These are phyloP conservation scores for Byssoonygena ceratinophila DNA, from an alignment of 2,329 filamentous ascomycete genomes.

Conservation along the genomic window DNA sequence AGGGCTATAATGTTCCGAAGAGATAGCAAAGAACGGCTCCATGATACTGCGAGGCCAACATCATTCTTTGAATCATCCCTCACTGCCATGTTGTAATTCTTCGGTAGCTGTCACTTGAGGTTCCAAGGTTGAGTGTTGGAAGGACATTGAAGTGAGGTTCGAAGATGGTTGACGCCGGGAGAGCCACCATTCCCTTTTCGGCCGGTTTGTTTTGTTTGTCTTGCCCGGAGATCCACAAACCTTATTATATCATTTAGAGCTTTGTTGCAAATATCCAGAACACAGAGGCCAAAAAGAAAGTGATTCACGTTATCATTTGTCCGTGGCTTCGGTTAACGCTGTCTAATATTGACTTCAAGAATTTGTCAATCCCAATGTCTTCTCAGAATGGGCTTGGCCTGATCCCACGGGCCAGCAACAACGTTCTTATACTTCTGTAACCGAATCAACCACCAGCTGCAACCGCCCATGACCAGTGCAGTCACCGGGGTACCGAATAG, in stretches of 20 bases:
- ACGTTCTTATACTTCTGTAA: conserved; percentile 99
- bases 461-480: conserved; percentile 74
- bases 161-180: not conserved
- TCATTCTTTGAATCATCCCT: not conserved
- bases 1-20: too few species aligned
- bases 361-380: conserved; percentile 33
- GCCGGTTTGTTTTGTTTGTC: conserved; percentile 3
- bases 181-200: not conserved
- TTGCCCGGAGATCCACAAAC: not conserved
- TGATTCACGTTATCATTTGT: not conserved
- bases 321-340: not conserved
- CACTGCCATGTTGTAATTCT: not conserved
- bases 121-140: not conserved
- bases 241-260: too few species aligned
- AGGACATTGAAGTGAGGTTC: not conserved
- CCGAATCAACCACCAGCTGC: conserved; percentile 96
- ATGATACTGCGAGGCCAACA: not conserved
- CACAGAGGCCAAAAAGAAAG: not conserved
- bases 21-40: not conserved
- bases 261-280: too few species aligned
- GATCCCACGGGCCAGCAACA: conserved; percentile 96
- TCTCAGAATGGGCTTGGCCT: conserved; percentile 59
- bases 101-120: not conserved
- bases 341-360: not conserved
- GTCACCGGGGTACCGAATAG: conserved; percentile 64